These are phyloP conservation scores for Chytridiales sp. DNA, from an alignment of 371 early-diverging fungal genomes.

Conservation along the genomic window DNA sequence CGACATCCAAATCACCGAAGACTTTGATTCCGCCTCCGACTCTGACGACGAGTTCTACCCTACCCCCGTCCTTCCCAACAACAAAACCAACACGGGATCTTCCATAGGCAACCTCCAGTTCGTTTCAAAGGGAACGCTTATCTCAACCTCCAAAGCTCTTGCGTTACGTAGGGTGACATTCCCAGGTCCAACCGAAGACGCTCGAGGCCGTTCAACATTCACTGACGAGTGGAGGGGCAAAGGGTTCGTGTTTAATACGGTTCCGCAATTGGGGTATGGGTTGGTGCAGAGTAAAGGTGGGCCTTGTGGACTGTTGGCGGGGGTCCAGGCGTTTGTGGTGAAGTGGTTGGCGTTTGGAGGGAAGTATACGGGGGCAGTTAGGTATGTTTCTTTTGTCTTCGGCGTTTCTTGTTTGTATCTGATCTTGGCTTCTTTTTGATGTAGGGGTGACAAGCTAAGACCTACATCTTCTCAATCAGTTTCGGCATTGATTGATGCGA, in stretches of 20 bases:
- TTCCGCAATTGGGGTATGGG: slow-evolving; percentile 39
- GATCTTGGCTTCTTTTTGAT: slow-evolving; percentile 2
- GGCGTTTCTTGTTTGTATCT: neutral
- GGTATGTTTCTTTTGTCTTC: neutral
- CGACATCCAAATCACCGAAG: slow-evolving; percentile 9
- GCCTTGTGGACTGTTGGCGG: slow-evolving; percentile 51
- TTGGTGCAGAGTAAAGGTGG: slow-evolving; percentile 49
- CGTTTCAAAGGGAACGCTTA: slow-evolving; percentile 10
- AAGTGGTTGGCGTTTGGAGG: slow-evolving; percentile 37
- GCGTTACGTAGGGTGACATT: slow-evolving; percentile 19
- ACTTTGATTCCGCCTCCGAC: slow-evolving; percentile 28
- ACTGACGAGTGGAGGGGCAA: slow-evolving; percentile 47
- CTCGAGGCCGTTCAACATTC: slow-evolving; percentile 21
- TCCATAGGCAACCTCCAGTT: too few species aligned
- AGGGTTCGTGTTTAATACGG: slow-evolving; percentile 36
- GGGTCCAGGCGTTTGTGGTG: slow-evolving; percentile 42
- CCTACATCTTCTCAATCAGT: slow-evolving; percentile 25
- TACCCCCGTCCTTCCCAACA: too few species aligned
- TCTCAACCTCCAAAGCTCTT: slow-evolving; percentile 20
- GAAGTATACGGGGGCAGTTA: slow-evolving; percentile 15
- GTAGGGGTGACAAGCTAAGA: slow-evolving; percentile 28
- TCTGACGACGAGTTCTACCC: slow-evolving; percentile 22
- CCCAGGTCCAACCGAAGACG: slow-evolving; percentile 14
- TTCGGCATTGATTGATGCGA: slow-evolving; percentile 27
- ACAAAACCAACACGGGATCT: neutral